phyloP scores from a whole-genome alignment of 192 early-diverging fungal species.

The Backusella liffmaniae region DNA sequence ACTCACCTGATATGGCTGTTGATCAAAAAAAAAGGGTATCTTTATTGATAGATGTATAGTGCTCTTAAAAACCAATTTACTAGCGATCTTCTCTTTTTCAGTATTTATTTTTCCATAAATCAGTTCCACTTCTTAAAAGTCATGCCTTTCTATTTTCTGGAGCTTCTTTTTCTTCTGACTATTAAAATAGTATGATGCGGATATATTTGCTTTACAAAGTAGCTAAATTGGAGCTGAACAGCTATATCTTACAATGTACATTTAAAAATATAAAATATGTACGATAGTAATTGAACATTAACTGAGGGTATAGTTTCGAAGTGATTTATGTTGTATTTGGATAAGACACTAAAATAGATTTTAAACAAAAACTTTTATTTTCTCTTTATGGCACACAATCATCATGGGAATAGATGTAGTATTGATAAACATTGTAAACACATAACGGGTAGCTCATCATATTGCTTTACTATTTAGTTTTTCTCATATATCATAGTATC shows the following conservation, averaged over 20 bases:
- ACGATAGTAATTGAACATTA: background rate
- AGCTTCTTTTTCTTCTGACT: background rate
- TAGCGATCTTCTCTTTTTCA: background rate
- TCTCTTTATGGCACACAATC: background rate
- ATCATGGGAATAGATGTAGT: background rate
- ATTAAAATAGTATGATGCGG: background rate
- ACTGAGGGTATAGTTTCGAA: background rate
- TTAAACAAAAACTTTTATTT: background rate
- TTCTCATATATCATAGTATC: background rate
- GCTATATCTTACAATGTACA: no score
- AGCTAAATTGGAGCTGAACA: no score
- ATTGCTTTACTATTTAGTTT: background rate
- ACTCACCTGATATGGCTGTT: background rate
- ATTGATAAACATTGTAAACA: conserved; percentile 8
- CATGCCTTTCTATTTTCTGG: background rate
- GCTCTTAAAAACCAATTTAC: background rate
- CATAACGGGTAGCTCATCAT: background rate
- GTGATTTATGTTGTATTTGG: background rate
- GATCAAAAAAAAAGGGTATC: background rate
- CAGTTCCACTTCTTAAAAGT: background rate
- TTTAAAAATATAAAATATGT: background rate
- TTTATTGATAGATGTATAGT: background rate
- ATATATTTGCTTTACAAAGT: no score
- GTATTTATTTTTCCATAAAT: background rate
- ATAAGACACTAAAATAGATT: background rate